A percentile compares a stretch with the other conserved stretches of the same genome.
phyloP scores from a whole-genome alignment of 371 early-diverging fungal species.

The Smittium culicis region DNA sequence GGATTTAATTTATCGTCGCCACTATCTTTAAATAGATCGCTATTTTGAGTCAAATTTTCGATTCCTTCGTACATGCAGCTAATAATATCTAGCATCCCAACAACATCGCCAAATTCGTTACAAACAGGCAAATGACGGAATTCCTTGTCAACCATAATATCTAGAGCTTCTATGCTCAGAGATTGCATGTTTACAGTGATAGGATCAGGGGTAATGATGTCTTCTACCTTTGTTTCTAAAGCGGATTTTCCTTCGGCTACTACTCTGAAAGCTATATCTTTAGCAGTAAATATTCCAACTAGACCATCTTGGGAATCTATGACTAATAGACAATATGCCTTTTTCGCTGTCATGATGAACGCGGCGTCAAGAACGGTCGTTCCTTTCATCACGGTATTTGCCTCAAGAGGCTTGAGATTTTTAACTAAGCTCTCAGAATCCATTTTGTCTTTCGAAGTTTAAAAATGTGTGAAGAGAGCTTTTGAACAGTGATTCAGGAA shows the following conservation, averaged over 20 bases:
- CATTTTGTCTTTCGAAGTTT: too few species aligned
- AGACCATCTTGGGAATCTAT: slow-evolving; percentile 80
- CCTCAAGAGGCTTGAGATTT: too few species aligned
- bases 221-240: slow-evolving; percentile 56
- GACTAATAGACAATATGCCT: slow-evolving; percentile 87
- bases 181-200: slow-evolving; percentile 68
- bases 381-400: slow-evolving; percentile 75
- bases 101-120: slow-evolving; percentile 79
- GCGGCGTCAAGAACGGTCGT: slow-evolving; percentile 82
- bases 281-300: slow-evolving; percentile 87
- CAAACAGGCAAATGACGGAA: slow-evolving; percentile 94
- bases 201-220: slow-evolving; percentile 84
- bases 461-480: too few species aligned
- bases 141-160: slow-evolving; percentile 80
- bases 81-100: slow-evolving; percentile 88
- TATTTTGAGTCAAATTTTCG: slow-evolving; percentile 68
- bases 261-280: slow-evolving; percentile 62
- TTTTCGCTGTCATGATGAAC: slow-evolving; percentile 94
- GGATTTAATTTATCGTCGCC: slow-evolving; percentile 74
- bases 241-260: slow-evolving; percentile 73
- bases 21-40: slow-evolving; percentile 82
- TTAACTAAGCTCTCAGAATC: too few species aligned
- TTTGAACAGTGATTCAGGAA: too few species aligned
- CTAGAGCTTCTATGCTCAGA: slow-evolving; percentile 76
- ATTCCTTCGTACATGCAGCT: slow-evolving; percentile 89